Base-by-base conservation (phyloP, 148 eudicot species). In the Persicaria maculosa region DNA sequence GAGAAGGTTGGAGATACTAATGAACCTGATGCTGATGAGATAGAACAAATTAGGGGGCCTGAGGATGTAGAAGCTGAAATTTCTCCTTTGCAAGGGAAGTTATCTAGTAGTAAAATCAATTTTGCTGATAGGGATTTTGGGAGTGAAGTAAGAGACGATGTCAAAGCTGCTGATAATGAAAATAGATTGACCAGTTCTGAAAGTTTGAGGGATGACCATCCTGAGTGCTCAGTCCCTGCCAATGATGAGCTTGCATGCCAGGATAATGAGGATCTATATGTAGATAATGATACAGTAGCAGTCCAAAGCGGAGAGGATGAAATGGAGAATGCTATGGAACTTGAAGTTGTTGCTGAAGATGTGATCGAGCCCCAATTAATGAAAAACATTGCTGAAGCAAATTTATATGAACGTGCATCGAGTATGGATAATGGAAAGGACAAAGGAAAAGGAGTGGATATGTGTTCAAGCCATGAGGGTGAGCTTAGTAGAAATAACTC, bases 401-500 rank as follows among this genome's bases (percentile, higher is more conserved):
- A 70, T 50, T 72, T 16, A 15, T 58, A 79, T 79, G 81, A 79
- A 71, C 77, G 84, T 43, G 81, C 80, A 76, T 74, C 74, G 55
- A 69, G 50, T 72, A 72, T 79, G 43, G 22, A 78, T 75, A 69
- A 71, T 7, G 71, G 45, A 50, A 91, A 86, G 80, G 97, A 91
- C 74, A 93, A 93, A 88, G 97, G 97, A 8, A 91, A 91, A 83
- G 77, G 83, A 76, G 78, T 89, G 78, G 89, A 74, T 71, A 75
- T 86, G 47, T 83, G 84, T 53, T 79, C 85, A 50, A 79, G 83
- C 22, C 77, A 80, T 62, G 84, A 74, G 73, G 59, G 74, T 70
- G 74, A 75, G 73, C 68, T 45, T 14, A 68, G 75, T 74, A 91
- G 82, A 77, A 76, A 73, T 68, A 80, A 57, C 72, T 68, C 75